Conservation (phyloP, 768 basidiomycete species). For the Lyophyllum decastes region DNA sequence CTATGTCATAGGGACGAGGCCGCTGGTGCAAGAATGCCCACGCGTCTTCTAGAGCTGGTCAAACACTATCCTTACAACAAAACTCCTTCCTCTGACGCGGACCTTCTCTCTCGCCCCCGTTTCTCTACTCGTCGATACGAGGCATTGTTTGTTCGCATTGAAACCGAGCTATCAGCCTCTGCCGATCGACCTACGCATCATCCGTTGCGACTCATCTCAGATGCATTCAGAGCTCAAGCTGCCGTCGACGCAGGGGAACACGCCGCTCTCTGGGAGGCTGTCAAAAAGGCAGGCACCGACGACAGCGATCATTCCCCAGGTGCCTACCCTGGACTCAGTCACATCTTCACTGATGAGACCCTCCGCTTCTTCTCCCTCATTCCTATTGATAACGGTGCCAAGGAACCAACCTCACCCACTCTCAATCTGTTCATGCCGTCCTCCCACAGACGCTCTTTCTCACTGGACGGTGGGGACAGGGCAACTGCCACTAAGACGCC, state of each 20-base stretch:
- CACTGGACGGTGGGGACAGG: conserved; percentile 24
- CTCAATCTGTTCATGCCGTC: conserved; percentile 31
- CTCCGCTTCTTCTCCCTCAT: conserved; percentile 53
- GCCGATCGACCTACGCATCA: conserved; percentile 44
- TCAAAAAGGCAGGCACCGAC: conserved; percentile 45
- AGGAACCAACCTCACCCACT: conserved; percentile 30
- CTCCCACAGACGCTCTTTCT: conserved; percentile 33
- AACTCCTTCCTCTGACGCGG: conserved; percentile 31
- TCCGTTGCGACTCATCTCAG: conserved; percentile 59
- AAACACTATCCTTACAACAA: conserved; percentile 65
- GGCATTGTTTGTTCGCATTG: conserved; percentile 68
- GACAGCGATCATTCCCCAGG: conserved; percentile 34
- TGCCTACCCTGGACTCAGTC: conserved; percentile 40
- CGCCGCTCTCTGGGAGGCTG: conserved; percentile 52
- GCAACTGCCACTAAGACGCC: conserved; percentile 12
- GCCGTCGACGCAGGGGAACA: conserved; percentile 34
- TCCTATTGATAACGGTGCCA: conserved; percentile 40
- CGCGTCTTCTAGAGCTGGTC: conserved; percentile 70
- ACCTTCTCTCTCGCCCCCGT: conserved; percentile 60
- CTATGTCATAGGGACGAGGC: conserved; percentile 55
- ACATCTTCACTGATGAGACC: conserved; percentile 72
- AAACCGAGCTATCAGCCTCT: conserved; percentile 47
- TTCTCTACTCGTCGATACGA: conserved; percentile 67
- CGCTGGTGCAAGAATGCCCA: conserved; percentile 56
- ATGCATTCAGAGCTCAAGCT: conserved; percentile 53